These are phyloP conservation scores for Nakazawaea laoshanensis DNA, from an alignment of 805 yeast species.

Conservation along the genomic window DNA sequence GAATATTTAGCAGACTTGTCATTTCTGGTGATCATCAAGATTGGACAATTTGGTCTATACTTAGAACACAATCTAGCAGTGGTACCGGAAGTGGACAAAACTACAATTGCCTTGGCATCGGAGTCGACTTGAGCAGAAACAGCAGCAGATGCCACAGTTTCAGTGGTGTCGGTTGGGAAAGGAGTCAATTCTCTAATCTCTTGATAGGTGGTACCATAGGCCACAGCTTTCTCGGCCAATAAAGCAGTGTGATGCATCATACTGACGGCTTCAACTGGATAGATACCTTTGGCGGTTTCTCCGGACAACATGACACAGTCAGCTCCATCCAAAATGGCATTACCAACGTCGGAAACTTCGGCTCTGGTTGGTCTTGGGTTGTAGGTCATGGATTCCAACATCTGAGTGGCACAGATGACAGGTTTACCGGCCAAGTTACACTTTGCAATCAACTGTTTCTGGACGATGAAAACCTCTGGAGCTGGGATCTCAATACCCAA, in stretches of 20 bases:
- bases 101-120: constrained; percentile 93
- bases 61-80: constrained; percentile 95
- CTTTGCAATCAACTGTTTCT: constrained; percentile 97
- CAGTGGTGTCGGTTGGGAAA: constrained; percentile 88
- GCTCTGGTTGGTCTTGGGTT: constrained; percentile 99
- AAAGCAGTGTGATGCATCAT: constrained; percentile 98
- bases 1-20: constrained; percentile 87
- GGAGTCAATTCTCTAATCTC: constrained; percentile 81
- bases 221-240: constrained; percentile 94
- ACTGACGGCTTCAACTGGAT: constrained; percentile 94
- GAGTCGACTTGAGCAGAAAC: constrained; percentile 96
- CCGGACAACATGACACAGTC: constrained; percentile 99
- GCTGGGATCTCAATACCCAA: constrained; percentile 99
- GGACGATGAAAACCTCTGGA: constrained; percentile 96
- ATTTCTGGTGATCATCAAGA: constrained; percentile 97
- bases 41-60: constrained; percentile 96
- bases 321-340: constrained; percentile 98
- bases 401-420: constrained; percentile 98
- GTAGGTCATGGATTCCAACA: constrained; percentile 99
- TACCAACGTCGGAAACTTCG: constrained; percentile 98
- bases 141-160: constrained; percentile 96
- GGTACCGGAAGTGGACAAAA: constrained; percentile 88
- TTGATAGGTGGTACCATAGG: constrained; percentile 74
- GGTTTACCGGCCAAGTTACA: constrained; percentile 99
- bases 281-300: constrained; percentile 99